These are phyloP conservation scores for Anthracocystis panici-leucophaei DNA, from an alignment of 1,284 basidiomycete species.

Conservation along the genomic window DNA sequence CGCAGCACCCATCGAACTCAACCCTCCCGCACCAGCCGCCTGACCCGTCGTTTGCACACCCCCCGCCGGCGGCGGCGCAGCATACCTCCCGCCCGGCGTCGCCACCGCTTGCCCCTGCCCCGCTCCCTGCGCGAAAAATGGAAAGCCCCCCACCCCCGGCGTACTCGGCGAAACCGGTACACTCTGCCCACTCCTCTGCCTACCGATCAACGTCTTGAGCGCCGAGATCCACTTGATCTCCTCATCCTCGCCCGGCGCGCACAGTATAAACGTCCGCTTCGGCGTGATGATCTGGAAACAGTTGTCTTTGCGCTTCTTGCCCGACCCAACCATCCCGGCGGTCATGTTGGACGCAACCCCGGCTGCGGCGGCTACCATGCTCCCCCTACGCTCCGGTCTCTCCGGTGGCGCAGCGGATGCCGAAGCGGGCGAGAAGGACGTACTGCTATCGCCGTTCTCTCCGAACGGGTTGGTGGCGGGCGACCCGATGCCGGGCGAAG, in stretches of 20 bases:
- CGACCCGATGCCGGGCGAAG: slow-evolving; percentile 41
- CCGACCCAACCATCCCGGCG: slow-evolving; percentile 32
- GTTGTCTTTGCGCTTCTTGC: slow-evolving; percentile 71
- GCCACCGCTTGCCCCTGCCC: no score
- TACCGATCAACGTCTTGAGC: slow-evolving; percentile 84
- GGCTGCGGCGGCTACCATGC: slow-evolving; percentile 50
- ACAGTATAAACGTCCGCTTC: slow-evolving; percentile 86
- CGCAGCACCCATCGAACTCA: slow-evolving; percentile 43
- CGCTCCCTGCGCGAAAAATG: slow-evolving; percentile 15
- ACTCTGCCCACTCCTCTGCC: slow-evolving; percentile 47
- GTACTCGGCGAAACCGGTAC: slow-evolving; percentile 38
- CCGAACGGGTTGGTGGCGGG: slow-evolving; percentile 42
- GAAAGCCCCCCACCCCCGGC: slow-evolving; percentile 19
- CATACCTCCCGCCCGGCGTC: slow-evolving; percentile 5
- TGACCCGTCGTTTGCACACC: neutral
- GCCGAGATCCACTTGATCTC: slow-evolving; percentile 98
- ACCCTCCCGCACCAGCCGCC: slow-evolving; percentile 1
- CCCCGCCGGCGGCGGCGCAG: neutral
- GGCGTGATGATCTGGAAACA: slow-evolving; percentile 97
- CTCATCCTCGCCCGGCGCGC: slow-evolving; percentile 95
- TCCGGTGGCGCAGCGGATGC: slow-evolving; percentile 11
- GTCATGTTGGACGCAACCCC: slow-evolving; percentile 53
- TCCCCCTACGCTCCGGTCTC: slow-evolving; percentile 40
- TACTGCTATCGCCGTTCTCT: slow-evolving; percentile 22
- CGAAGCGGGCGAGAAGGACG: slow-evolving; percentile 18